phyloP scores from a whole-genome alignment of 176 grass and related monocot species.

The Pontederia paniculata region DNA sequence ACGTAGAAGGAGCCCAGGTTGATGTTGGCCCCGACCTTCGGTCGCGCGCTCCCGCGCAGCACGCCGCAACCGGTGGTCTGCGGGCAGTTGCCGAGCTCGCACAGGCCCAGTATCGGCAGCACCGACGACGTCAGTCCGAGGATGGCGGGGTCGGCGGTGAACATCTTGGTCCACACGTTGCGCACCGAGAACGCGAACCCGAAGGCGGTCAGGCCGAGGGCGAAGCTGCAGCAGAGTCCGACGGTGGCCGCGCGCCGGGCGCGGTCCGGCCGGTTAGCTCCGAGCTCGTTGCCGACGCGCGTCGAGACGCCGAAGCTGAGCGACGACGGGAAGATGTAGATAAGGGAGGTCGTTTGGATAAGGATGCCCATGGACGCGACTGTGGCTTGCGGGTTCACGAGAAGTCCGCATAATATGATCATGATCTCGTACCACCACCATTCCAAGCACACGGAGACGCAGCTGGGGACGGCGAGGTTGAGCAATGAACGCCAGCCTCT shows the following conservation, averaged over 20 bases:
- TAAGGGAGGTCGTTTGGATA: constrained; percentile 87
- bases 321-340: constrained; percentile 97
- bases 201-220: not conserved
- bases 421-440: constrained; percentile 99
- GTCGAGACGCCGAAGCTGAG: constrained; percentile 79
- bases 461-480: constrained; percentile 1
- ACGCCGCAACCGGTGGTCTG: constrained; percentile 8
- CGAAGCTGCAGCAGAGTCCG: constrained; percentile 15
- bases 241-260: constrained; percentile 40
- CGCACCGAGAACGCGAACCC: constrained; percentile 3
- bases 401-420: constrained; percentile 85
- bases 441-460: constrained; percentile 49
- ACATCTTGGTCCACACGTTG: constrained; percentile 1
- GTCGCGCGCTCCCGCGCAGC: constrained; percentile 10
- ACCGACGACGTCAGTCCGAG: constrained; percentile 2
- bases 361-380: constrained; percentile 89
- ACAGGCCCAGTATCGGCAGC: constrained; percentile 8
- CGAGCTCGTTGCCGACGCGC: constrained; percentile 87
- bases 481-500: not conserved
- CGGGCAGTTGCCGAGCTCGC: constrained; percentile 12
- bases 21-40: constrained; percentile 3
- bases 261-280: constrained; percentile 44
- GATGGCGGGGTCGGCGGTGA: constrained; percentile 4
- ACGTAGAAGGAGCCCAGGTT: constrained; percentile 10
- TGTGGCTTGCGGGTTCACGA: constrained; percentile 58